Evolutionary conservation across 2,329 filamentous ascomycete genomes (phyloP), one percentile per base, ranked within the genome.

Genomic region (Herpotrichia juniperi): DNA sequence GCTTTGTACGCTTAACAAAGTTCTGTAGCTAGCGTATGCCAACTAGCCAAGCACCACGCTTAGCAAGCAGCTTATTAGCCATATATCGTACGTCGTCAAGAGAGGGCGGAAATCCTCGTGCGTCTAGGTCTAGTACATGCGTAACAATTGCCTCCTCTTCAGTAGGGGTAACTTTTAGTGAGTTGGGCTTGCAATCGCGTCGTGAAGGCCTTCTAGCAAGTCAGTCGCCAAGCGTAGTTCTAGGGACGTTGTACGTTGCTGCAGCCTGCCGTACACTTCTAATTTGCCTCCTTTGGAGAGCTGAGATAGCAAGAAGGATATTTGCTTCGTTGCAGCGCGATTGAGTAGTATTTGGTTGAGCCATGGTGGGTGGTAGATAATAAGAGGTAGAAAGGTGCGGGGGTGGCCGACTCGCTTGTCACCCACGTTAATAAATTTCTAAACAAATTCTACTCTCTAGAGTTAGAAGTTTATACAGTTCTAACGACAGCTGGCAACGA

Each of bases 121-220:
- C 31, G 46, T 51, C 43, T 48, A 55, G 44, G 25, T 48, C 44
- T 22, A 51, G 43, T 47, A 50, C 47, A 54, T 48, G 24, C 17
- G 21, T 22, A 30, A 26, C 28, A 49, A 48, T 52, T 11, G 32
- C 44, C 31, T 44, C 37, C 40, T 53, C 50, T 48, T 53, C 50
- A 30, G 35, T 32, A 32, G 34, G 19, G 6, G 51, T 51, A 30
- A 54, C 47, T 34, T 50, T 54, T 40, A 46, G 46, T 34, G n/a
- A 46, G n/a, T 50, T 48, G 22, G 47, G 47, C 47, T 46, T 14
- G 28, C 42, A 50, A 50, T 54, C 34, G 47, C 42, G 51, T 50
- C 42, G 47, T 32, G 26, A n/a, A 46, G 40, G n/a, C 17, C 25
- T 22, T 17, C 40, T 28, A 37, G 42, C 51, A 47, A 22, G 42